Evolutionary conservation across 495 filamentous ascomycete genomes (phyloP).

Genomic region (Podospora conica): DNA sequence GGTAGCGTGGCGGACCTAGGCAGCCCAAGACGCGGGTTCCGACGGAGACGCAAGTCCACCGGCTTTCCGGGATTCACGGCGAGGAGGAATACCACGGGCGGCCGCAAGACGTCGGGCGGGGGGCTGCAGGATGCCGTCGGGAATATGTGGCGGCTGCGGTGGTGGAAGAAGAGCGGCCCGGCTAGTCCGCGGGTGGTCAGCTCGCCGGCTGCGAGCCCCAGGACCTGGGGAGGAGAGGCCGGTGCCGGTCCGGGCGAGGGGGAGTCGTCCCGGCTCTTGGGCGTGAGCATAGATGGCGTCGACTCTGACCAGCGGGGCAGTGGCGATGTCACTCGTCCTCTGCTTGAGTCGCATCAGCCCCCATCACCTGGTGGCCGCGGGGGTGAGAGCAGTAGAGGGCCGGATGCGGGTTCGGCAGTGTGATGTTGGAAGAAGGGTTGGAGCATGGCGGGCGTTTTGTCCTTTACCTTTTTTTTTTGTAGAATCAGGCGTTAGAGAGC

Average conservation of each 20-base stretch:
- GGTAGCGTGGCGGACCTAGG: slow-evolving; percentile 12
- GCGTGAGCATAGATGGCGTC: neutral
- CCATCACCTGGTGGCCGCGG: neutral
- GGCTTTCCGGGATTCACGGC: slow-evolving; percentile 51
- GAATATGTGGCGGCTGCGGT: slow-evolving; percentile 34
- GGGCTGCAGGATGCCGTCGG: slow-evolving; percentile 35
- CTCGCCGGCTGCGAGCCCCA: neutral
- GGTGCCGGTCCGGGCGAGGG: neutral
- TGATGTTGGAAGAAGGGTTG: neutral
- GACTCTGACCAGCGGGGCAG: neutral
- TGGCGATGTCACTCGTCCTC: neutral
- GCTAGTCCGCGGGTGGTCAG: slow-evolving; percentile 5
- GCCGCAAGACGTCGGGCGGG: slow-evolving; percentile 21
- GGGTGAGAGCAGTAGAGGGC: neutral
- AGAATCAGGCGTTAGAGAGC: neutral
- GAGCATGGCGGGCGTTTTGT: neutral
- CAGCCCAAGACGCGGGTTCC: slow-evolving; percentile 24
- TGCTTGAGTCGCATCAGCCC: neutral
- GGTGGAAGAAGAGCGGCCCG: slow-evolving; percentile 28
- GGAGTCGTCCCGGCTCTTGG: neutral
- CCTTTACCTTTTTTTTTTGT: neutral
- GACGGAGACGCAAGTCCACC: slow-evolving; percentile 43
- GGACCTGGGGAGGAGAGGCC: neutral
- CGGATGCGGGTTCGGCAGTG: neutral
- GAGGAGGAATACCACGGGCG: slow-evolving; percentile 23